Conservation (phyloP, 2,329 filamentous ascomycete species). For the Cercospora sesami region DNA sequence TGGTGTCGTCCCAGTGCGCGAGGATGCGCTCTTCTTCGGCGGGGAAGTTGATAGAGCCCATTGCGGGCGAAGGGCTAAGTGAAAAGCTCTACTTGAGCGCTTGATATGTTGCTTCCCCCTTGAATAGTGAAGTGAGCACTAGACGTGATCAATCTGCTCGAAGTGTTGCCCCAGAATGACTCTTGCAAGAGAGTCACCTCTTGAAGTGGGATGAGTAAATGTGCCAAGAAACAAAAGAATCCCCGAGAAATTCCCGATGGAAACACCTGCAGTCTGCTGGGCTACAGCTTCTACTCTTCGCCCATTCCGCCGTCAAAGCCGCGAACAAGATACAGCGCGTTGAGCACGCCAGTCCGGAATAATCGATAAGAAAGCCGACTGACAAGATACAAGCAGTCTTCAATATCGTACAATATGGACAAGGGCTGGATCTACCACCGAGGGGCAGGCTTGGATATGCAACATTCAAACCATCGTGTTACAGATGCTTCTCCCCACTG, state of each 20-base stretch:
- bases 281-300: background rate
- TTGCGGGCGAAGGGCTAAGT: conserved; percentile 32
- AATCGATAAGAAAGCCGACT: background rate
- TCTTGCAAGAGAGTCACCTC: background rate
- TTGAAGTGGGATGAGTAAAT: conserved; percentile 10
- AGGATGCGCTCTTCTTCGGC: conserved; percentile 86
- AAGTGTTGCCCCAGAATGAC: conserved; percentile 5
- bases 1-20: conserved; percentile 83
- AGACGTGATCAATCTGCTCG: background rate
- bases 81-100: conserved; percentile 6
- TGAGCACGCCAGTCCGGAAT: background rate
- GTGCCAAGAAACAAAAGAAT: background rate
- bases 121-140: background rate
- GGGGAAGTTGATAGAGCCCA: conserved; percentile 71
- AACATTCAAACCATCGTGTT: background rate
- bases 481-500: background rate
- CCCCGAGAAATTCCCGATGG: background rate
- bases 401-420: background rate
- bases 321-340: background rate
- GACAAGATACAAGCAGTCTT: background rate
- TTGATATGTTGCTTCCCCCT: background rate
- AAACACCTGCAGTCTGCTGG: background rate
- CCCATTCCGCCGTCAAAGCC: background rate
- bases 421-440: background rate
- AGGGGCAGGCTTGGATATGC: background rate